Evolutionary conservation across 768 basidiomycete genomes (phyloP), one percentile per base, ranked within the genome.

Genomic region (Amanita rubescens): DNA sequence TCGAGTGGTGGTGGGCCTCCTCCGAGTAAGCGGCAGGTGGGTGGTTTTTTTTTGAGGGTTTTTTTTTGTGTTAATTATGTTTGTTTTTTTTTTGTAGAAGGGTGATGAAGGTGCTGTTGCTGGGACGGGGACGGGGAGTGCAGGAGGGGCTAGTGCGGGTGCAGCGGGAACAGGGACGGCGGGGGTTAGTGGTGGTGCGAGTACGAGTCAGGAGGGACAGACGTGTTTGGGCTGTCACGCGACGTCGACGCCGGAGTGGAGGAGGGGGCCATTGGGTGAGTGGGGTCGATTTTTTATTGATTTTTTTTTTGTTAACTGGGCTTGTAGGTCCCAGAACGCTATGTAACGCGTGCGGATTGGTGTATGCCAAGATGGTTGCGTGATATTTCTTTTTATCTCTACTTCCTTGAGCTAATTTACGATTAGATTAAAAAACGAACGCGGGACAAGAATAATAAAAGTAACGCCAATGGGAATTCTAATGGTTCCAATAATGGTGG

Each of bases 241-340:
- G 57, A 92, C 90, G 14, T 84, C 87, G 53, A 92, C 89, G 58
- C 89, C 89, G 5, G 89, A 92, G 72, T 92, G 90, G 89, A 75
- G 89, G 51, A 73, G 90, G 57, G 89, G 89, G 1, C 89, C 89
- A 12, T 67, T 91, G 71, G 89, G 88, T 90, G 63, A 66, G 74
- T 69, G 33, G 46, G n/a, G 12, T 49, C 42, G 53, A 35, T 54
- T 57, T 62, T 42, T 43, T 17, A 56, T 15, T 62, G 56, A 60
- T 58, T 53, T 11, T 12, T 22, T 14, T 12, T 49, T 47, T 15
- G 11, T 34, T 57, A 61, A 57, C 57, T 55, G 58, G 59, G 55
- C 56, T 57, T n/a, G 15, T 57, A 89, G 87, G 88, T 49, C 88
- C 88, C 20, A 78, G 89, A 63, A 90, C 88, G 51, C 71, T 91